Base-by-base conservation (phyloP, 768 basidiomycete genomes). In the Suillus decipiens region DNA sequence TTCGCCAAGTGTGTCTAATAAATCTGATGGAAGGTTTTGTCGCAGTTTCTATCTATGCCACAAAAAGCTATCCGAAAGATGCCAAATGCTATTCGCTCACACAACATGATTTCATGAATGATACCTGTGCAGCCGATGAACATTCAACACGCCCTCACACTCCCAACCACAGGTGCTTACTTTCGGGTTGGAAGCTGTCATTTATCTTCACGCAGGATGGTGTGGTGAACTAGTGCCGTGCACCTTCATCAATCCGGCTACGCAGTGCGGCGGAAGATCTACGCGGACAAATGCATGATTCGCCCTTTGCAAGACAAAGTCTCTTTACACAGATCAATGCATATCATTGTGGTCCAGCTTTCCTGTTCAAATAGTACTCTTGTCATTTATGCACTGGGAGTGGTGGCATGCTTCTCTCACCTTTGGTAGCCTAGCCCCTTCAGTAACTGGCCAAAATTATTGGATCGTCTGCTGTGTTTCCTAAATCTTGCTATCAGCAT, bases 1-100 rank as follows among this genome's bases (percentile, higher is more conserved):
- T 31, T 51, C 15, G 28, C 3, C 31, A 8, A 17, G 31, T 51
- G 9, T 10, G 9, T 31, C 28, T 31, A 28, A 51, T 51, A 28
- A 28, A 51, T 51, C 28, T 17, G 50, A 51, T 51, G 50, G 50
- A 51, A 51, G 17, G 28, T 31, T 51, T 51, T 17, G 28, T 51
- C 9, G 28, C 50, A 31, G 28, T 51, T 28, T 31, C 17, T 2
- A 31, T 51, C 31, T 17, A 51, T 51, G 17, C 48, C 15, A 4
- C 24, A 50, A 28, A 50, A 50, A 17, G 48, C 28, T 17, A 51
- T 33, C 28, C 28, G 10, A 8, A 51, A 28, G 24, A 51, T 10
- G 28, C 15, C 5, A 11, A 11, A 47, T 24, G 22, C 12, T 24
- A 47, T 47, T 47, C 45, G 24, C 22, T 10, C 45, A 24, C 22